Evolutionary conservation across 1,139 yeast genomes (phyloP), one percentile per base, ranked within the genome.

Genomic region (Pneumocystis oryctolagi): DNA sequence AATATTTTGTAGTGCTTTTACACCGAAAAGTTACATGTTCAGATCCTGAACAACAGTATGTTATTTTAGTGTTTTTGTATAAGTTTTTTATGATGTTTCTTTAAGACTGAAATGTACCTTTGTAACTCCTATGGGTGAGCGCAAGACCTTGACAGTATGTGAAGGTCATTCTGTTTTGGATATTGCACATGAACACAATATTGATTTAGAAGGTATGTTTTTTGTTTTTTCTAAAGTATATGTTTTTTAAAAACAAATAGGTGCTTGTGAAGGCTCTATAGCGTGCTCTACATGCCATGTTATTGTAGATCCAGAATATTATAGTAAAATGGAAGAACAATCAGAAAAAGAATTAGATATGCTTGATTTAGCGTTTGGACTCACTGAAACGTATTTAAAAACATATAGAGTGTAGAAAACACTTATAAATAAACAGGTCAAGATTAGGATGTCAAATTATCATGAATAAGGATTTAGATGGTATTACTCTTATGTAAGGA

Each of bases 221-320:
- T 2, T 3, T 25, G 18, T 30, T 32, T n/a, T n/a, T 25, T 31
- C 12, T 4, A 18, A 8, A 20, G 6, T 8, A 25, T 16, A 6
- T 25, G 2, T n/a, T 14, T 58, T 63, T 32, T 59, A 31, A 32
- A 18, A 9, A 2, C 8, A 12, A 1, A 9, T n/a, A 66, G 78
- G 98, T 60, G 98, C 98, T 0, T 92, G 98, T 75, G 98, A 98
- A 47, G 98, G 98, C 1, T 89, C 97, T 1, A 92, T 98, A 78
- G 98, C 98, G 1, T 92, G 98, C 73, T 89, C 97, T 2, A 92
- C 98, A 0, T 92, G 98, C 73, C 98, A 92, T 75, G 85, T 92
- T 65, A 92, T 92, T 62, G 89, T 92, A 55, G 98, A 92, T 72
- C 98, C 98, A 0, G 96, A 86, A 60, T 89, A 77, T 72, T 92